Base-by-base conservation (phyloP, 148 eudicot genomes). In the Chenopodium quinoa region DNA sequence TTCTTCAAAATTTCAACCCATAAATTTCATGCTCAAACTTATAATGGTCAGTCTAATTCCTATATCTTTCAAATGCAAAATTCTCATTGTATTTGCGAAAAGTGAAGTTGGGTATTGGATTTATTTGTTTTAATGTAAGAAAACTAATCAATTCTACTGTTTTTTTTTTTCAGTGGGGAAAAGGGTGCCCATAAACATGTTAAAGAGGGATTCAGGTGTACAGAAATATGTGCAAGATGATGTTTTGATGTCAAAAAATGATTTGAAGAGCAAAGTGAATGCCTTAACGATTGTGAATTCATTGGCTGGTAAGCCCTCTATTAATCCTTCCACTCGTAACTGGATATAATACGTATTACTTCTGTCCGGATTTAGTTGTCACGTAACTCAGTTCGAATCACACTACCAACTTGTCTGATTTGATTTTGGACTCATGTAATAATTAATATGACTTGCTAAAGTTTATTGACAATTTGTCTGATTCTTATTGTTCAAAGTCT, bases 261-360 rank as follows among this genome's bases (percentile, higher is more conserved):
- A 71, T 71, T 84, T 80, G 58, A 75, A 71, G 79, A 71, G 52
- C 76, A 81, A 85, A 27, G 13, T 82, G 63, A 73, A 65, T 48
- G 62, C 34, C 31, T 25, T 54, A 82, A 17, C 79, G 4, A 9
- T 69, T 81, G 54, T 82, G 1, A 82, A 23, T 82, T 62, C 84
- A 56, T 75, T 85, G 75, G 80, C 87, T 74, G 82, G 87, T 85
- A 67, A 81, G 20, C 37, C 71, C 40, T 69, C 29, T 25, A 56
- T 46, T 27, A 48, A 29, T 20, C 32, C 54, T 27, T 27, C 27
- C 27, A 27, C 27, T 27, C 27, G 27, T 27, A 27, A 27, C 27
- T 27, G 27, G 27, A 27, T 27, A 27, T 27, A 27, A 27, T 32
- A 32, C 34, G 48, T 46, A 46, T 46, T 44, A 44, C 7, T 7